phyloP scores from a whole-genome alignment of 768 basidiomycete genomes.

The Holtermannia corniformis region DNA sequence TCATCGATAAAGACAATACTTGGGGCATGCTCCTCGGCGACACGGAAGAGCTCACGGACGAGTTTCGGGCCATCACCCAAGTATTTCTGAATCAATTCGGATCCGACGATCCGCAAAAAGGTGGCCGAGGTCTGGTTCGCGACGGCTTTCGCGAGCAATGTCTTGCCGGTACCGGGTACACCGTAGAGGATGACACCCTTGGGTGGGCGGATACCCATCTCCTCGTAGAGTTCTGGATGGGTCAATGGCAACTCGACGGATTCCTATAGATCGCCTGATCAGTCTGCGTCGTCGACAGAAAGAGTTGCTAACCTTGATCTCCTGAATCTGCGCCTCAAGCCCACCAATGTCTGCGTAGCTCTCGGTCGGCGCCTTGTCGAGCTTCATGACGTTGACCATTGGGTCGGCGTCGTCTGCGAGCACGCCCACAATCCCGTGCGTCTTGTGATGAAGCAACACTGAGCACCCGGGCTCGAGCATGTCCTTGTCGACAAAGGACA shows the following conservation, averaged over 20 bases:
- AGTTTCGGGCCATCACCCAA: slow-evolving; percentile 98
- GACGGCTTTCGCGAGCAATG: slow-evolving; percentile 90
- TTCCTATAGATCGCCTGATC: slow-evolving; percentile 64
- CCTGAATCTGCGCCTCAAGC: slow-evolving; percentile 91
- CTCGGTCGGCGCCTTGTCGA: slow-evolving; percentile 98
- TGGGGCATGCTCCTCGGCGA: slow-evolving; percentile 94
- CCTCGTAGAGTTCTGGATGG: slow-evolving; percentile 96
- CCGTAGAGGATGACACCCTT: slow-evolving; percentile 99
- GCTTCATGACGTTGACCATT: slow-evolving; percentile 95
- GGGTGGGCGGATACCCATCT: slow-evolving; percentile 99
- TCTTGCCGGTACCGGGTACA: slow-evolving; percentile 97
- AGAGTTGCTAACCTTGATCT: slow-evolving; percentile 70
- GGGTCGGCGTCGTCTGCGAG: slow-evolving; percentile 92
- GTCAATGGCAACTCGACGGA: slow-evolving; percentile 95
- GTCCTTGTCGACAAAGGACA: slow-evolving; percentile 98
- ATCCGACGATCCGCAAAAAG: slow-evolving; percentile 93
- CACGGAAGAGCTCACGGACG: slow-evolving; percentile 91
- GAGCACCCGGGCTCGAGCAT: slow-evolving; percentile 91
- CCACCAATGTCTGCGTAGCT: slow-evolving; percentile 98
- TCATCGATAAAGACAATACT: slow-evolving; percentile 99
- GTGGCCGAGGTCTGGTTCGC: slow-evolving; percentile 98
- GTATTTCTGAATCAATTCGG: slow-evolving; percentile 98
- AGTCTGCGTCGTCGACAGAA: slow-evolving; percentile 1
- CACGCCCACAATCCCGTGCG: slow-evolving; percentile 87
- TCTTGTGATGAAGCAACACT: slow-evolving; percentile 92